Evolutionary conservation across 2,329 filamentous ascomycete species (phyloP), one percentile per base, ranked within the genome.

Genomic region (Raffaelea deltoideospora): DNA sequence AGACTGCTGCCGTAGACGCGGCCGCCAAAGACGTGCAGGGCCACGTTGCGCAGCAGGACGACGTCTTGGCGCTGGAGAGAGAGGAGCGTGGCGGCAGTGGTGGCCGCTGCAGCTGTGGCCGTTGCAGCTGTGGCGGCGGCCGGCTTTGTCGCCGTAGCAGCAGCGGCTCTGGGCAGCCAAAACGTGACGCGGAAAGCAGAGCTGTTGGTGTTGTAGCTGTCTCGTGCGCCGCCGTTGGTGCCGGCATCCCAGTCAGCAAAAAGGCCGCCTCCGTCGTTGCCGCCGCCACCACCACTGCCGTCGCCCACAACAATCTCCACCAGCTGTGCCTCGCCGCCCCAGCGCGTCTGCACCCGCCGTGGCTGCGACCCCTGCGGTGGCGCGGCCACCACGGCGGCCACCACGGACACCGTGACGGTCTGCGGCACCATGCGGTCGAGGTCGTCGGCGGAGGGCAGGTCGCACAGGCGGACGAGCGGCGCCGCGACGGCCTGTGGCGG

Each of bases 1-100:
- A 95, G 58, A 49, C 79, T 90, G 53, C 92, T 81, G 0, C 88
- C 87, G 48, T 90, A 86, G 1, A 95, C 87, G 47, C 71, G 77
- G 33, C 74, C 72, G 35, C 69, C 69, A 53, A 88, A 96, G 4
- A 74, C 72, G 36, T 74, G 73, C 35, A 96, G 62, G 1, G 79
- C 85, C 7, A 94, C 76, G 47, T 88, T 86, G 39, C 77, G 75
- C 41, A 94, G 52, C 13, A 94, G 64, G 5, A 96, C 63, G 2
- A 94, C 71, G 50, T 96, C 85, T 47, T 79, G 78, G 0, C 74
- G 60, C 32, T 76, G 66, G 23, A 93, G 57, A 0, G 51, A 55
- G 2, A 59, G 53, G 10, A 69, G 47, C 3, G 49, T 45, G 22
- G 51, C 51, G 10, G 41, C 33, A 4, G 55, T 41, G 61, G 55